phyloP scores from a whole-genome alignment of 2,329 filamentous ascomycete genomes.

The Daldinia eschscholtzii region DNA sequence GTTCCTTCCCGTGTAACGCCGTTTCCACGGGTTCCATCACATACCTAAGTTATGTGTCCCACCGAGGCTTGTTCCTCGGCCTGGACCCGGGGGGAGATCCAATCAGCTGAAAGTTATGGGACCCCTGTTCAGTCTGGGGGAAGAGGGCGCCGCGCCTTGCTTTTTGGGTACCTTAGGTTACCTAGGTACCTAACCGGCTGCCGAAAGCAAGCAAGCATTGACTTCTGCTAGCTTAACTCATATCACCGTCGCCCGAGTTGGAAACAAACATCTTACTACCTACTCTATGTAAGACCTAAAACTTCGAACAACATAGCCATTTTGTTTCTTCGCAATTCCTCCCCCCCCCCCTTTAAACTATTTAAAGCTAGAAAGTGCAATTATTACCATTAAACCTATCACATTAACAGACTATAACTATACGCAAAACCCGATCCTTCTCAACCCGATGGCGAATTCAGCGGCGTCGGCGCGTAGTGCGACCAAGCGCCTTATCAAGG shows the following conservation, averaged over 20 bases:
- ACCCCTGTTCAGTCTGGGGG: background rate
- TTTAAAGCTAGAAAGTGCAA: background rate
- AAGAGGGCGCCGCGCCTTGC: background rate
- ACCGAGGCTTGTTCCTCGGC: constrained; percentile 27
- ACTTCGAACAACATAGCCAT: too few relatives aligned
- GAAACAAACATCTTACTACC: too few relatives aligned
- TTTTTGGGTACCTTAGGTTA: constrained; percentile 3
- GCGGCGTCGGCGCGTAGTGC: constrained; percentile 57
- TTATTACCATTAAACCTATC: background rate
- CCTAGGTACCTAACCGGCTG: constrained; percentile 9
- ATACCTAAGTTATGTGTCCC: background rate
- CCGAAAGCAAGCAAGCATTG: background rate
- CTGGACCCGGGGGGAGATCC: constrained; percentile 8
- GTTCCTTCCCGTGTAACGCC: constrained; percentile 7
- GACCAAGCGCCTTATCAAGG: constrained; percentile 69
- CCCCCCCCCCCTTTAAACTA: too few relatives aligned
- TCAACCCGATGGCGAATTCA: background rate
- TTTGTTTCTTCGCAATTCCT: too few relatives aligned
- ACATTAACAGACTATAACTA: background rate
- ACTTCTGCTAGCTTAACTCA: too few relatives aligned
- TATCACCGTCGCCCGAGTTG: background rate
- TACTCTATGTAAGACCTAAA: too few relatives aligned
- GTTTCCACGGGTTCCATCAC: constrained; percentile 1
- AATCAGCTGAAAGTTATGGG: background rate
- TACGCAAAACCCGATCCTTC: background rate